Evolutionary conservation across 441 rosid genomes (phyloP), one percentile per base, ranked within the genome.

Genomic region (Macaranga tanarius): DNA sequence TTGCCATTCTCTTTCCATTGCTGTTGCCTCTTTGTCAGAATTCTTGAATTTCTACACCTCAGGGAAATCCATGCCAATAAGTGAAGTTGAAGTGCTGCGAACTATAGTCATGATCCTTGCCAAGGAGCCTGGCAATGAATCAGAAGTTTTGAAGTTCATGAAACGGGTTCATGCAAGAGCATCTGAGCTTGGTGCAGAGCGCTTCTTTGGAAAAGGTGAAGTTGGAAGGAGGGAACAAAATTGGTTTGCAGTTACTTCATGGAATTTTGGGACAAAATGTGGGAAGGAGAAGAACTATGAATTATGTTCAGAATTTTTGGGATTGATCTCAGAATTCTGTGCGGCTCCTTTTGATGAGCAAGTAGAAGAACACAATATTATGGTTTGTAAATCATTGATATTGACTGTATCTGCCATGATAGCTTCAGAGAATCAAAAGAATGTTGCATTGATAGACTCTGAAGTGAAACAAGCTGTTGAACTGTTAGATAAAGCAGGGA

Each of bases 181-280:
- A 79, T 84, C 87, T 76, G 87, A 90, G 75, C 80, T 86, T 71
- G 99, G 98, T 47, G 62, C 77, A 62, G 94, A 85, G 67, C 72
- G 79, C 77, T 92, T 91, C 76, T 95, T 84, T 34, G 98, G 99
- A 48, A 85, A 84, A 75, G 95, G 87, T 31, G 99, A 95, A 79
- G 85, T 82, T 73, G 96, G 94, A 69, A 85, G 79, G 62, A 83
- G 98, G 80, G 98, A 95, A 79, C 75, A 70, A 65, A 88, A 86
- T 59, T 95, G 98, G 99, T 92, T 92, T 88, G 91, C 92, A 10
- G 86, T 82, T 48, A 89, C 88, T 79, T 87, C 86, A 16, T 95
- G 97, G 98, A 95, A 95, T 79, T 72, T 78, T 57, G 99, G 98
- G 72, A 81, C 91, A 54, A 86, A 73, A 62, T 86, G 90, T 79